Evolutionary conservation across 1,284 basidiomycete genomes (phyloP).

Genomic region (Earliella scabrosa): DNA sequence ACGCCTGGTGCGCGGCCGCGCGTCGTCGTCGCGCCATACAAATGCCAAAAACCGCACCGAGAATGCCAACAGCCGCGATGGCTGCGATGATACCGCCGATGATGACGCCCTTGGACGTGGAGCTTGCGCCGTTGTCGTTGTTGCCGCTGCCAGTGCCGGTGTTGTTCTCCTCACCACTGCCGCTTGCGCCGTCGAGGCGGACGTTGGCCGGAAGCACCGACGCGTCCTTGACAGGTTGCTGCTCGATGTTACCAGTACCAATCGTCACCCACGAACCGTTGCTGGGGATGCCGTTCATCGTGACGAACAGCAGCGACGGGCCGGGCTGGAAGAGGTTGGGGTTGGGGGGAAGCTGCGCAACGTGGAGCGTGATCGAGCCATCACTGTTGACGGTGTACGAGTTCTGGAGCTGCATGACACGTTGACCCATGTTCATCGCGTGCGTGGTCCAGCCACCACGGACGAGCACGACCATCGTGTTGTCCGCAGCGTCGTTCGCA

Average conservation of each 20-base stretch:
- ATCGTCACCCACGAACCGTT: conserved; percentile 77
- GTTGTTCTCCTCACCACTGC: conserved; percentile 29
- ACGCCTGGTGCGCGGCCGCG: conserved; percentile 36
- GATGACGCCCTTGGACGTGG: conserved; percentile 47
- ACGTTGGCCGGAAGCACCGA: conserved; percentile 58
- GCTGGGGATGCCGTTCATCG: conserved; percentile 82
- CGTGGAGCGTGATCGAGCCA: conserved; percentile 76
- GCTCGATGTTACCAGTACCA: conserved; percentile 79
- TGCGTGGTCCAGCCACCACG: conserved; percentile 94
- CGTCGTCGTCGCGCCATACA: conserved; percentile 50
- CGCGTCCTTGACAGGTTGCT: conserved; percentile 56
- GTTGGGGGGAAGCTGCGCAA: conserved; percentile 82
- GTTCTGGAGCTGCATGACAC: conserved; percentile 77
- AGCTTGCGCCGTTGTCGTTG: conserved; percentile 20
- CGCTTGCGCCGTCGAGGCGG: conserved; percentile 41
- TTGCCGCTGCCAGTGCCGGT: conserved; percentile 11
- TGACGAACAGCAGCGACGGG: conserved; percentile 82
- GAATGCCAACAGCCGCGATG: conserved; percentile 49
- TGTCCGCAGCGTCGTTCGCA: conserved; percentile 71
- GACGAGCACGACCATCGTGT: conserved; percentile 81
- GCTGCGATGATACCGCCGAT: conserved; percentile 57
- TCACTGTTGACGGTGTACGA: conserved; percentile 82
- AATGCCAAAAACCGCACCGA: conserved; percentile 54
- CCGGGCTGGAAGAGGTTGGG: conserved; percentile 87
- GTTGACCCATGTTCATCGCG: conserved; percentile 93